A percentile compares a stretch with the other conserved stretches of the same genome.
phyloP scores from a whole-genome alignment of 2,329 filamentous ascomycete species.

The Exserohilum turcica region DNA sequence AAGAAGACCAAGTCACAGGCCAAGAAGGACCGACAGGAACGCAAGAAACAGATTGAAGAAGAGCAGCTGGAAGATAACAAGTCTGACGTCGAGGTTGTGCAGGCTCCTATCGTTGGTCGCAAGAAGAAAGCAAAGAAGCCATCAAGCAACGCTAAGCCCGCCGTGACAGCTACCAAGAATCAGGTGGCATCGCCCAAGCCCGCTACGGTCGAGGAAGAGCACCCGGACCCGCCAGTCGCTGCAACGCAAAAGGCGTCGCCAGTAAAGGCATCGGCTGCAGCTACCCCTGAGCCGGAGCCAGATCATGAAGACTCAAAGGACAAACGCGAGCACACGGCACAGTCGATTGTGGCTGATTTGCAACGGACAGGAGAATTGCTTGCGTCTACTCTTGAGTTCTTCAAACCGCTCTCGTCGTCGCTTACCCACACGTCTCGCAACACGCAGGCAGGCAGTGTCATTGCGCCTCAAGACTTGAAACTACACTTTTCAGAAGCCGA shows the following conservation, averaged over 20 bases:
- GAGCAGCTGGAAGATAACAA: constrained; percentile 56
- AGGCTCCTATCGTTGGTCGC: constrained; percentile 75
- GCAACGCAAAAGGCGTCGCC: constrained; percentile 25
- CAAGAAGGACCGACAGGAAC: constrained; percentile 72
- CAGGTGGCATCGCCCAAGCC: constrained; percentile 40
- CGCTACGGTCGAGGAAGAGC: constrained; percentile 36
- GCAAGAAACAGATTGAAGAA: constrained; percentile 66
- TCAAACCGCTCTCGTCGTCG: constrained; percentile 48
- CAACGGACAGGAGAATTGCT: constrained; percentile 48
- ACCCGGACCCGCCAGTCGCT: constrained; percentile 20
- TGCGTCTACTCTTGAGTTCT: constrained; percentile 49
- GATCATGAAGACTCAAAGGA: constrained; percentile 40
- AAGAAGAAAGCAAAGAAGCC: constrained; percentile 85
- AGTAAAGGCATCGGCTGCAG: constrained; percentile 25
- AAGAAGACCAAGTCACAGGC: constrained; percentile 77
- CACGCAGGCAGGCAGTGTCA: constrained; percentile 21
- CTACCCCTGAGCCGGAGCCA: constrained; percentile 34
- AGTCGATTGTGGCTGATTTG: constrained; percentile 48
- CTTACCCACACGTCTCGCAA: constrained; percentile 39
- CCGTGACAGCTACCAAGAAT: constrained; percentile 29
- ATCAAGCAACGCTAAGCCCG: constrained; percentile 35
- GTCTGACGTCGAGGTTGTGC: constrained; percentile 57
- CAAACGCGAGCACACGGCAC: constrained; percentile 38
- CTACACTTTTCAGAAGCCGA: constrained; percentile 50
- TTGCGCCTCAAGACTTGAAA: constrained; percentile 44